These are phyloP conservation scores for Coniochaeta sp. DNA, from an alignment of 2,329 filamentous ascomycete species.

Conservation along the genomic window DNA sequence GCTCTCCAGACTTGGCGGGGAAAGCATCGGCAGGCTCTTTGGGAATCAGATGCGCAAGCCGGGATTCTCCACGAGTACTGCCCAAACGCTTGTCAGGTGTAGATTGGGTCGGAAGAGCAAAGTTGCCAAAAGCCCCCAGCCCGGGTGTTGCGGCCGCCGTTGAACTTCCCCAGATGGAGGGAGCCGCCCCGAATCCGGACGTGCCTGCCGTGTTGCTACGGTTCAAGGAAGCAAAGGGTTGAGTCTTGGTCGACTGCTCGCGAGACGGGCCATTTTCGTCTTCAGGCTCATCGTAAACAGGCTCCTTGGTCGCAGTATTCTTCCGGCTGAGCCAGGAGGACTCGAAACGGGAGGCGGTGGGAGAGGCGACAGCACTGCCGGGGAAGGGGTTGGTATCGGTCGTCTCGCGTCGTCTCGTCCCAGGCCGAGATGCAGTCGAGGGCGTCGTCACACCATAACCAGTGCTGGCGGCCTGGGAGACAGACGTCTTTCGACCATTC, in stretches of 20 bases:
- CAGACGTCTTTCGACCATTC: slow-evolving; percentile 72
- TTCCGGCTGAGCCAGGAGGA: slow-evolving; percentile 49
- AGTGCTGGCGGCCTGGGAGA: slow-evolving; percentile 62
- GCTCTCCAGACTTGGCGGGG: slow-evolving; percentile 42
- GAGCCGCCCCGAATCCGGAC: slow-evolving; percentile 31
- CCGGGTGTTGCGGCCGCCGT: slow-evolving; percentile 55
- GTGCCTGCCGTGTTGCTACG: slow-evolving; percentile 49
- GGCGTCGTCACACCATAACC: slow-evolving; percentile 69
- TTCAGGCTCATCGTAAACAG: slow-evolving; percentile 43
- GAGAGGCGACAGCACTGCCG: slow-evolving; percentile 49
- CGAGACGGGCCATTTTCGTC: slow-evolving; percentile 27
- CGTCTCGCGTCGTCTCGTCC: slow-evolving; percentile 77
- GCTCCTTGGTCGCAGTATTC: slow-evolving; percentile 45
- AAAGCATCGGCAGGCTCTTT: slow-evolving; percentile 69
- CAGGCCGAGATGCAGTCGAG: slow-evolving; percentile 61
- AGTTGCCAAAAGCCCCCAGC: slow-evolving; percentile 86
- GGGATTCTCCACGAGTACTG: slow-evolving; percentile 66
- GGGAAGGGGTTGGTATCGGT: slow-evolving; percentile 59
- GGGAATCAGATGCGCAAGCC: slow-evolving; percentile 76
- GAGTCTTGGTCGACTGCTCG: slow-evolving; percentile 21
- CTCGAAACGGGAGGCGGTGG: slow-evolving; percentile 57
- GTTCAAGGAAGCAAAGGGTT: slow-evolving; percentile 39
- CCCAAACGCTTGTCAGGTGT: slow-evolving; percentile 69
- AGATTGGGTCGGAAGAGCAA: slow-evolving; percentile 58
- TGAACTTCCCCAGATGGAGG: slow-evolving; percentile 38